Evolutionary conservation across 371 early-diverging fungal genomes (phyloP), one percentile per base, ranked within the genome.

Genomic region (Zopfochytrium polystomum): DNA sequence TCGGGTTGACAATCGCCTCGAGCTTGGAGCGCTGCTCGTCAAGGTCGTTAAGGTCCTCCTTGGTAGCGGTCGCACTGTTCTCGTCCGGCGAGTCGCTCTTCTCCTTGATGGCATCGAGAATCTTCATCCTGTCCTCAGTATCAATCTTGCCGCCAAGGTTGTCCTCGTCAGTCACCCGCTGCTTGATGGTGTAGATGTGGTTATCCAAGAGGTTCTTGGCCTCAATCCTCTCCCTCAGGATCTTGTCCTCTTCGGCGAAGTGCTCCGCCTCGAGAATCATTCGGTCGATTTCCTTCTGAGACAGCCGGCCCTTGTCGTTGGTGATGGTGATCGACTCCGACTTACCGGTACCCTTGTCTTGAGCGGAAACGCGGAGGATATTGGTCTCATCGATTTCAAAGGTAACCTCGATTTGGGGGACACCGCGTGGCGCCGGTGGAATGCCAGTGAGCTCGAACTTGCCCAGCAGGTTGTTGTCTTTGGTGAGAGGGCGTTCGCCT

Each of bases 381-480:
- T 88, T 87, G 74, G 86, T 82, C 23, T 67, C 78, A 67, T 86
- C 81, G 34, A 91, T 84, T 72, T 85, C 86, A 75, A 83, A 81
- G 75, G 79, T 78, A 42, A 88, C 85, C 62, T 82, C 84, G 61
- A 89, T 87, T 68, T 86, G 83, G 44, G 97, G 93, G 43, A 82
- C 84, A 67, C 93, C 93, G 72, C 90, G 90, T 35, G 93, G 92
- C 67, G 90, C 88, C 47, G 93, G 92, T 50, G 89, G 86, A 66
- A 92, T 85, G 57, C 91, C 91, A 60, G 82, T 82, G 48, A 97
- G 81, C 65, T 88, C 89, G 81, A 95, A 95, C 65, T 89, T 74
- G 68, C 94, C 96, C 65, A 97, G 82, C 71, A 89, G 77, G 82
- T 94, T 86, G 87, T 97, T 97, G 73, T 94, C 94, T 71, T 86